Conservation (phyloP, 306 rosid species). For the Fragaria vesca region DNA sequence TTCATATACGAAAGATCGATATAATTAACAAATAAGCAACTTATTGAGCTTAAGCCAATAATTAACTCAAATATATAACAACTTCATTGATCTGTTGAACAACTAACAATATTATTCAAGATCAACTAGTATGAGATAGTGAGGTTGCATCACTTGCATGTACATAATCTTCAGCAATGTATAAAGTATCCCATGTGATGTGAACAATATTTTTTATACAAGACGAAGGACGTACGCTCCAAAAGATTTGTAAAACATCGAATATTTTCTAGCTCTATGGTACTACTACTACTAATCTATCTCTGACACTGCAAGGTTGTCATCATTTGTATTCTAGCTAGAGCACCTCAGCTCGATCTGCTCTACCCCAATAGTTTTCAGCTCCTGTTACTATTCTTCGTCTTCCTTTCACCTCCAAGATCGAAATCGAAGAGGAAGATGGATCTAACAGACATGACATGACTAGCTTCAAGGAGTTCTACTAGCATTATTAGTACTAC, state of each 20-base stretch:
- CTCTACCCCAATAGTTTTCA: neutral
- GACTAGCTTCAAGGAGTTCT: neutral
- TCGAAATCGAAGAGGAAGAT: neutral
- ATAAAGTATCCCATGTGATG: neutral
- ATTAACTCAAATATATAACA: neutral
- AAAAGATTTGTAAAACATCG: slow-evolving; percentile 7
- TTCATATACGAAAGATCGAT: neutral
- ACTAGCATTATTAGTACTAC: neutral
- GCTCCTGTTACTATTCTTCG: neutral
- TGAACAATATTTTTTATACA: neutral
- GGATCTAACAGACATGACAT: neutral
- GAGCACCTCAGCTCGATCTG: neutral
- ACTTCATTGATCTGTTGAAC: neutral
- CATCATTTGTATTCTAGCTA: slow-evolving; percentile 17
- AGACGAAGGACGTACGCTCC: neutral
- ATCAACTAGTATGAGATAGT: neutral
- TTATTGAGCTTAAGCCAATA: neutral
- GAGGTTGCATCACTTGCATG: neutral
- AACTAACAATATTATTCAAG: neutral
- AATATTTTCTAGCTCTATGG: neutral
- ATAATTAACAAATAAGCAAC: neutral
- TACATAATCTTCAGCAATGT: neutral
- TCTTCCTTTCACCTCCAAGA: neutral
- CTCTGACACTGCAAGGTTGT: slow-evolving; percentile 19
- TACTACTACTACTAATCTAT: neutral